Evolutionary conservation across 192 early-diverging fungal genomes (phyloP).

Genomic region (Linnemannia zychae): DNA sequence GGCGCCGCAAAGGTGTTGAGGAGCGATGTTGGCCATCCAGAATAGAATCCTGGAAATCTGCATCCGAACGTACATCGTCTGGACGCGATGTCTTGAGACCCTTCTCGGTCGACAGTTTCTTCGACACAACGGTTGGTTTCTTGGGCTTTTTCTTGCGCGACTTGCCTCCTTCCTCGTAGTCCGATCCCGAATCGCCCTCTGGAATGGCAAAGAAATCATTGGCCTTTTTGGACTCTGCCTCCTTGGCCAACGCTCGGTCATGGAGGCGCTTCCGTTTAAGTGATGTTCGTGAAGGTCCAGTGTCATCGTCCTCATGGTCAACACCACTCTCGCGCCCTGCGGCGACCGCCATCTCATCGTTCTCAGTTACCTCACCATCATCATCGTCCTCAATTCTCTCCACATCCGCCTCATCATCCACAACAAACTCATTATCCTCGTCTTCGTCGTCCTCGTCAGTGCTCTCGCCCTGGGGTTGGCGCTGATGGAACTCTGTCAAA

Average conservation of each 20-base stretch:
- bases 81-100: constrained; percentile 7
- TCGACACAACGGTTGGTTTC: constrained; percentile 13
- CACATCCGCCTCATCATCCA: constrained; percentile 48
- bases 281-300: constrained; percentile 6
- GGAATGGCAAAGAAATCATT: background rate
- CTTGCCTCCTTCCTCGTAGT: constrained; percentile 22
- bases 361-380: constrained; percentile 15
- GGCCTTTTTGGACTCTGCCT: constrained; percentile 13
- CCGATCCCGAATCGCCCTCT: constrained; percentile 41
- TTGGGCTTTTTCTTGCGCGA: constrained; percentile 42
- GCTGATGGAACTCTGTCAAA: constrained; percentile 60
- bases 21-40: constrained; percentile 11
- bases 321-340: constrained; percentile 18
- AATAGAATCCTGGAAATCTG: constrained; percentile 13
- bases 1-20: background rate
- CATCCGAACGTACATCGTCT: constrained; percentile 31
- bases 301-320: constrained; percentile 22
- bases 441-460: constrained; percentile 36
- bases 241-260: constrained; percentile 5
- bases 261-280: constrained; percentile 40
- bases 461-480: constrained; percentile 50
- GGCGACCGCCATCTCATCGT: constrained; percentile 31
- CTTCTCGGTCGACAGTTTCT: constrained; percentile 27
- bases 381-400: constrained; percentile 45
- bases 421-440: constrained; percentile 41